These are phyloP conservation scores for Fusarium oxysporum DNA, from an alignment of 2,329 filamentous ascomycete species.

Conservation along the genomic window DNA sequence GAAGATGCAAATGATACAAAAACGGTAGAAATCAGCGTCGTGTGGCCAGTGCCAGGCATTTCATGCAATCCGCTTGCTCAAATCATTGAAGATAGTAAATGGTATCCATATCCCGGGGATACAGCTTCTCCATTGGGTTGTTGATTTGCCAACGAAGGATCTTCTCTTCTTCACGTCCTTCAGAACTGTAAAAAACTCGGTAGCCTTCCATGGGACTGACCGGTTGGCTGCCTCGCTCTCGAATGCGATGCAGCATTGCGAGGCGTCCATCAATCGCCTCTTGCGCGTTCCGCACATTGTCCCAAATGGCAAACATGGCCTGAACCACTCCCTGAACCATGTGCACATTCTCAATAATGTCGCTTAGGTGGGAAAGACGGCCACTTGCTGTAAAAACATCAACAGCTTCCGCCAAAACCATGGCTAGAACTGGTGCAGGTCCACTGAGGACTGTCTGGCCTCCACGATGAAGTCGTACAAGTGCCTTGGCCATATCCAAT, in stretches of 20 bases:
- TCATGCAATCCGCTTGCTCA: conserved; percentile 26
- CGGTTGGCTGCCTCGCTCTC: conserved; percentile 47
- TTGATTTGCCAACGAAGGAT: conserved; percentile 52
- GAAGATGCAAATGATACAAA: conserved; percentile 16
- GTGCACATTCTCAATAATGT: conserved; percentile 65
- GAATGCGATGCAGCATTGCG: conserved; percentile 50
- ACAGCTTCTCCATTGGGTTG: conserved; percentile 50
- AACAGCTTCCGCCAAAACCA: conserved; percentile 70
- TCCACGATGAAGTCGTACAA: conserved; percentile 53
- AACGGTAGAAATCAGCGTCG: conserved; percentile 13
- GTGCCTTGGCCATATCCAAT: conserved; percentile 58
- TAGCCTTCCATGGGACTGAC: conserved; percentile 47
- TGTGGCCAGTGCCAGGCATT: not conserved
- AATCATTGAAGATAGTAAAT: conserved; percentile 48
- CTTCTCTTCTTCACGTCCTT: conserved; percentile 46
- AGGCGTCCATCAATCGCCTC: conserved; percentile 58
- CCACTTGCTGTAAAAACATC: conserved; percentile 75
- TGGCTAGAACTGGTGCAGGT: conserved; percentile 72
- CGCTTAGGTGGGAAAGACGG: conserved; percentile 60
- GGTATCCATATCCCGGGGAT: conserved; percentile 54
- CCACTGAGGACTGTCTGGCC: conserved; percentile 52
- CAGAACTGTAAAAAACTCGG: conserved; percentile 45
- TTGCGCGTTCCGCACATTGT: conserved; percentile 64
- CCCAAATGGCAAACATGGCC: conserved; percentile 69
- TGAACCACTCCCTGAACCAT: conserved; percentile 66